Conservation (phyloP, 805 yeast species). For the Zygotorulaspora sp. region DNA sequence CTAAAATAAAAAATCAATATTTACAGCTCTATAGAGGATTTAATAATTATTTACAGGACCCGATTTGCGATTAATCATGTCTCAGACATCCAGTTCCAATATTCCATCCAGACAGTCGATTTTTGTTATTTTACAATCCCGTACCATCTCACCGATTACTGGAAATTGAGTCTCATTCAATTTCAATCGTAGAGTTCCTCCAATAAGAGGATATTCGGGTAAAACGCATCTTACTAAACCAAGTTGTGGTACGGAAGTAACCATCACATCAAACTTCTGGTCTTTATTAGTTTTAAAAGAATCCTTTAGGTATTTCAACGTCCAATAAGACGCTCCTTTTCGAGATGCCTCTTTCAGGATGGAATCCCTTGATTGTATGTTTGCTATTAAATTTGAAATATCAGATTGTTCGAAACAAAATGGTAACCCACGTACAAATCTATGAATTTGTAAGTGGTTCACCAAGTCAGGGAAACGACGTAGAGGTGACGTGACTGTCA, state of each 20-base stretch:
- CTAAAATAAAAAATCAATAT: too few relatives aligned
- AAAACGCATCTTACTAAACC: slow-evolving; percentile 35
- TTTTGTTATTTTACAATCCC: slow-evolving; percentile 38
- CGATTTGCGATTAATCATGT: too few relatives aligned
- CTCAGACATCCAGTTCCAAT: slow-evolving; percentile 29
- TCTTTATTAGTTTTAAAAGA: slow-evolving; percentile 10
- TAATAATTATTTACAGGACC: too few relatives aligned
- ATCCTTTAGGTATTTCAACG: slow-evolving; percentile 29
- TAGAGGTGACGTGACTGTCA: slow-evolving; percentile 84
- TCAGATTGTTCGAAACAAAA: slow-evolving; percentile 34
- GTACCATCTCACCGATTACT: slow-evolving; percentile 42
- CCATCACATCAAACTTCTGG: slow-evolving; percentile 34
- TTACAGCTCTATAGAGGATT: too few relatives aligned
- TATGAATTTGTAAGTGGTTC: slow-evolving; percentile 71
- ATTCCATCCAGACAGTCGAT: slow-evolving; percentile 44
- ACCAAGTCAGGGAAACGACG: slow-evolving; percentile 77
- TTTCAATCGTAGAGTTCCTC: slow-evolving; percentile 31
- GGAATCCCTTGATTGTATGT: slow-evolving; percentile 44
- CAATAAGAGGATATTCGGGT: slow-evolving; percentile 28
- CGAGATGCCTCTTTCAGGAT: slow-evolving; percentile 33
- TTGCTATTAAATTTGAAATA: slow-evolving; percentile 38
- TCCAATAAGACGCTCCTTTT: slow-evolving; percentile 37
- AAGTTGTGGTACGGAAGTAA: slow-evolving; percentile 40
- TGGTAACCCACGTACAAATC: slow-evolving; percentile 33
- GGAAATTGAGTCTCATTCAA: slow-evolving; percentile 29